Evolutionary conservation across 352 stramenopile species (phyloP).

Genomic region (Aphanomyces astaci): DNA sequence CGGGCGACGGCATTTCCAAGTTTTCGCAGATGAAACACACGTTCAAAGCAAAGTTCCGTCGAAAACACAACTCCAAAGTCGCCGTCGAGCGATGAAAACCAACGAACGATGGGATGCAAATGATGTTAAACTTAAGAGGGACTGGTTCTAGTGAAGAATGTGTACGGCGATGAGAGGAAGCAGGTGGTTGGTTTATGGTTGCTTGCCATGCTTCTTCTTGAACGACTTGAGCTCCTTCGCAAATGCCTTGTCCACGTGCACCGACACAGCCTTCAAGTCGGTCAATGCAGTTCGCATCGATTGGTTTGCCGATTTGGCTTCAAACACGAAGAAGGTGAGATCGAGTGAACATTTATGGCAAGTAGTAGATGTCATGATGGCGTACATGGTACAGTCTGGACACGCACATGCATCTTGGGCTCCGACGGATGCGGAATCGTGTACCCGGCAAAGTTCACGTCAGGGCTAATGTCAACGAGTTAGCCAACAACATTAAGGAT

Average conservation of each 20-base stretch:
- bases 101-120: background rate
- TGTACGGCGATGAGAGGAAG: too few relatives aligned
- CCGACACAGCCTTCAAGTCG: constrained; percentile 66
- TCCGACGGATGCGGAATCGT: constrained; percentile 93
- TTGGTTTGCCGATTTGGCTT: constrained; percentile 35
- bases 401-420: constrained; percentile 90
- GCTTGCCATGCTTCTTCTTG: constrained; percentile 69
- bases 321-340: background rate
- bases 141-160: too few relatives aligned
- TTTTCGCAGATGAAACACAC: constrained; percentile 24
- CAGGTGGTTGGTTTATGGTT: too few relatives aligned
- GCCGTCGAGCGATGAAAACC: constrained; percentile 2
- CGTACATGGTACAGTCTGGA: constrained; percentile 81
- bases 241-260: constrained; percentile 63
- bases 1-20: constrained; percentile 47
- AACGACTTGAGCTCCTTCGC: constrained; percentile 77
- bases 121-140: too few relatives aligned
- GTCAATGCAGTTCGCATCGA: constrained; percentile 60
- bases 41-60: background rate
- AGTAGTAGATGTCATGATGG: background rate
- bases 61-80: background rate
- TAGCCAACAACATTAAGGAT: background rate
- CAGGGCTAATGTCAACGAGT: constrained; percentile 41
- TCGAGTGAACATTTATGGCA: constrained; percentile 6
- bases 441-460: constrained; percentile 92